Percentiles rank a stretch among this genome's conserved stretches.
phyloP scores from a whole-genome alignment of 495 filamentous ascomycete genomes.

The Geoglossum glabrum region DNA sequence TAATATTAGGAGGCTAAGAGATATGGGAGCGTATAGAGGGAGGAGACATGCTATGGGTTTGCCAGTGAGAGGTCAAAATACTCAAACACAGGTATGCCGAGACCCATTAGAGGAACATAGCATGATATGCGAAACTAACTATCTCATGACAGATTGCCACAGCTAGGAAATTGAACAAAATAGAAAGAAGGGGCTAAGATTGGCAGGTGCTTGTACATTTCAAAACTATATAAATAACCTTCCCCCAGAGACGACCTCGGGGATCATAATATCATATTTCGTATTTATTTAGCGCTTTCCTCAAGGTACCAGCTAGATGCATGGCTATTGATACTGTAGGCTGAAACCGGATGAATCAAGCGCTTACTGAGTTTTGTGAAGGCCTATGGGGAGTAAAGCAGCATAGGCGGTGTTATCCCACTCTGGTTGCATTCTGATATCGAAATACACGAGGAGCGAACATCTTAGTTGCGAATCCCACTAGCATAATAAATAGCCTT shows the following conservation, averaged over 20 bases:
- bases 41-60: conserved; percentile 75
- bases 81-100: conserved; percentile 48
- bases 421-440: not conserved
- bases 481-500: not conserved
- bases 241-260: not conserved
- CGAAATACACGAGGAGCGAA: not conserved
- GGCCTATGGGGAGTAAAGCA: no score
- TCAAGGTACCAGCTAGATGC: no score
- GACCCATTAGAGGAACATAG: not conserved
- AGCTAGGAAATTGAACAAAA: conserved; percentile 56
- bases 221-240: conserved; percentile 18
- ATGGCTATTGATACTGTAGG: no score
- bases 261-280: not conserved
- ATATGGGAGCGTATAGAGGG: conserved; percentile 82
- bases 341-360: no score
- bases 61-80: conserved; percentile 75
- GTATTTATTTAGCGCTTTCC: no score
- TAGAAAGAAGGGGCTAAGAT: conserved; percentile 40
- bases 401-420: not conserved
- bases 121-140: conserved; percentile 4
- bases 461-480: not conserved
- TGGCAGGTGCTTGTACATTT: conserved; percentile 16
- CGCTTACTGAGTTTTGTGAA: no score
- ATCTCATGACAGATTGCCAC: conserved; percentile 38
- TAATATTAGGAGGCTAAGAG: conserved; percentile 68